Percentiles rank a stretch among this genome's conserved stretches.
These are phyloP conservation scores for Entomortierella chlamydospora DNA, from an alignment of 192 early-diverging fungal species.

Conservation along the genomic window DNA sequence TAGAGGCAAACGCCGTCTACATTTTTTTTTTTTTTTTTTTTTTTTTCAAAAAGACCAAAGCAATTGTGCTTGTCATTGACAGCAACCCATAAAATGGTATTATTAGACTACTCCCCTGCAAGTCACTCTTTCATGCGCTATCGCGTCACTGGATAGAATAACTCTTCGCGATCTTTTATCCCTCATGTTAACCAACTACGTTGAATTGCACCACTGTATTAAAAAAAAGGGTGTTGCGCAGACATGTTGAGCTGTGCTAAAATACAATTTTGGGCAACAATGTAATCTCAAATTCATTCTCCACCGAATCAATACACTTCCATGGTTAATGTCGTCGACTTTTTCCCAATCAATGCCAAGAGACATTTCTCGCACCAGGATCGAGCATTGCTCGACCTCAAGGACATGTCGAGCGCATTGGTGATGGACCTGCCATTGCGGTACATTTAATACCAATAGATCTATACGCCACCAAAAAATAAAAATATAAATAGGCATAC, in stretches of 20 bases:
- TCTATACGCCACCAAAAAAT: not conserved
- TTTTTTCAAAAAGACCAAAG: constrained; percentile 12
- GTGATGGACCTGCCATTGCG: constrained; percentile 23
- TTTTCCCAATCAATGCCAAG: constrained; percentile 18
- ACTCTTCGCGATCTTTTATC: no score
- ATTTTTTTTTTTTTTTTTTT: constrained; percentile 41
- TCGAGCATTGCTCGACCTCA: not conserved
- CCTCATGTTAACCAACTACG: no score
- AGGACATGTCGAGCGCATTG: not conserved
- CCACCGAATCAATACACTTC: not conserved
- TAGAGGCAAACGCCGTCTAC: constrained; percentile 57
- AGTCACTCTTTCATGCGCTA: no score
- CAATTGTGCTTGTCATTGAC: no score
- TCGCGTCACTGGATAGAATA: no score
- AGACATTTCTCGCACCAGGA: not conserved
- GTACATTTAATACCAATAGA: not conserved
- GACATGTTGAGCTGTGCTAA: no score
- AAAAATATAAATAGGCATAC: not conserved
- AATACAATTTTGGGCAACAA: not conserved
- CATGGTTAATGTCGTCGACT: constrained; percentile 26
- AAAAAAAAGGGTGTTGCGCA: no score
- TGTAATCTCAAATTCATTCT: not conserved
- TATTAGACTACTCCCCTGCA: no score
- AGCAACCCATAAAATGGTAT: no score
- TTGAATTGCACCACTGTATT: no score